Base-by-base conservation (phyloP, 768 basidiomycete genomes). In the Lactifluus echinatus region DNA sequence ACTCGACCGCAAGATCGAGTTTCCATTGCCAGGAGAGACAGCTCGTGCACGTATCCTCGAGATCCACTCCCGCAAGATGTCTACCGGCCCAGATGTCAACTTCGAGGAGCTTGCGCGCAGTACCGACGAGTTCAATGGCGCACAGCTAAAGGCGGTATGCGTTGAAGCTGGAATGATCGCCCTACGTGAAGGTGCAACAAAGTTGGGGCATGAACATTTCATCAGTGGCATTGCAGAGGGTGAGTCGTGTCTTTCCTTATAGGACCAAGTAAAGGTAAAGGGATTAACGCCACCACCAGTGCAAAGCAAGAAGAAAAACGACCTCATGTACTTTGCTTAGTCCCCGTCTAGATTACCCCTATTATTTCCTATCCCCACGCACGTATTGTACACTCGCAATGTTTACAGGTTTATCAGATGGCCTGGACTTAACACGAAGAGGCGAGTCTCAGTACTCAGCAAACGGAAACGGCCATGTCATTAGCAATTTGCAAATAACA, bases 151-250 rank as follows among this genome's bases (percentile, higher is more conserved):
- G 75, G 96, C 95, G 0, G 94, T 96, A 3, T 98, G 95, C 72
- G 96, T 99, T 1, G 96, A 99, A 73, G 96, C 96, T 39, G 96
- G 96, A 57, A 99, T 99, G 96, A 96, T 98, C 66, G 91, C 95
- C 7, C 73, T 98, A 39, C 76, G 96, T 63, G 94, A 97, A 71
- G 94, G 94, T 29, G 91, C 93, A 15, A 83, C 83, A 15, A 87
- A 86, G 70, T 72, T 97, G 55, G 84, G 80, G 28, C 95, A 98
- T 64, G 96, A 99, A 70, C 93, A 98, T 70, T 98, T 96, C 80
- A 74, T 97, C 68, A 90, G 87, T 66, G 92, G 90, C 50, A 90
- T 93, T 57, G 80, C 90, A 40, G 89, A 93, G 74, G 89, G 88
- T 85, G 61, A 60, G 81, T 43, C 12, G 14, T 36, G 14, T 47